Conservation (phyloP, 495 filamentous ascomycete species). For the Darksidea phi region DNA sequence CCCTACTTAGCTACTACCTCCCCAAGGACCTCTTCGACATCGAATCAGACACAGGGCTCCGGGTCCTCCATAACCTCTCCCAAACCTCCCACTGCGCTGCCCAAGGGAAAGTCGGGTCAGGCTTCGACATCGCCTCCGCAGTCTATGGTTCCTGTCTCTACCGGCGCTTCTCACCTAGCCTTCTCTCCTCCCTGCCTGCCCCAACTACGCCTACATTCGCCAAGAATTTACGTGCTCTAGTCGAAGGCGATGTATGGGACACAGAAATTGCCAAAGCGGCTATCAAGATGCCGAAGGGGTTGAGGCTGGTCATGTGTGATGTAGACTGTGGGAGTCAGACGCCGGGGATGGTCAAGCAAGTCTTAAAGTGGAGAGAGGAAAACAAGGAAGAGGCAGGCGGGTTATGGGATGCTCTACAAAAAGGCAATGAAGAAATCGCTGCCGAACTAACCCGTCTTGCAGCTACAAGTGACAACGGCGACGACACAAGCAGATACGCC, state of each 20-base stretch:
- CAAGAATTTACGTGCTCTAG: conserved; percentile 58
- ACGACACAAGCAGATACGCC: conserved; percentile 38
- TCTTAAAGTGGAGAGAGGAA: conserved; percentile 75
- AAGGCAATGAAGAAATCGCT: conserved; percentile 69
- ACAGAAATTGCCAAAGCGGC: conserved; percentile 64
- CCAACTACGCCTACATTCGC: conserved; percentile 64
- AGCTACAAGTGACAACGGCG: conserved; percentile 37
- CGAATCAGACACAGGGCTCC: conserved; percentile 27
- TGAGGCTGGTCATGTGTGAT: conserved; percentile 85
- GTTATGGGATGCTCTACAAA: conserved; percentile 73
- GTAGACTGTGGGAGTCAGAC: conserved; percentile 94
- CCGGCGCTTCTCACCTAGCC: conserved; percentile 78
- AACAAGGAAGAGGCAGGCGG: conserved; percentile 63
- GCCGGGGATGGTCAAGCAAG: conserved; percentile 89
- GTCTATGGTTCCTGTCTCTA: conserved; percentile 90
- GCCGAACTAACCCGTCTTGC: conserved; percentile 53
- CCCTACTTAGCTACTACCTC: conserved; percentile 78
- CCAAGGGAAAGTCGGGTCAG: conserved; percentile 92
- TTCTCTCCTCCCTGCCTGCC: conserved; percentile 66
- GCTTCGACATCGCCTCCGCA: conserved; percentile 94
- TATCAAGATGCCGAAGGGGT: conserved; percentile 62
- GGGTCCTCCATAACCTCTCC: conserved; percentile 80
- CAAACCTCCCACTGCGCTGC: conserved; percentile 94
- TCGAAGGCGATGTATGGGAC: conserved; percentile 76
- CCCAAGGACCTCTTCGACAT: conserved; percentile 57